Evolutionary conservation across 2,329 filamentous ascomycete species (phyloP).

Genomic region (Furcasterigmium furcatum): DNA sequence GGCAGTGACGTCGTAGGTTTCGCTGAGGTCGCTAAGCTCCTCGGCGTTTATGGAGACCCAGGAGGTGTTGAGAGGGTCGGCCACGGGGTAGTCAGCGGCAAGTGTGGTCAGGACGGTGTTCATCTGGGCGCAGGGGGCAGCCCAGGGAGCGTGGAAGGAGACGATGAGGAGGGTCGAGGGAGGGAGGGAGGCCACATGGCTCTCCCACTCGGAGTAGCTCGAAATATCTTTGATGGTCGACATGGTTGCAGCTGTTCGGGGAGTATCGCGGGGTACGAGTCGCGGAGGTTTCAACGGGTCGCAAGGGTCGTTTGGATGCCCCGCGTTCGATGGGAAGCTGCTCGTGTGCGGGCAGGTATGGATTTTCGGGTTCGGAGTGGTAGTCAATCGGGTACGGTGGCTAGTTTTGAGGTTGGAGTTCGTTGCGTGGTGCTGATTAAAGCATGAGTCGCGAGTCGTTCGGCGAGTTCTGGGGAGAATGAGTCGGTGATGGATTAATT

Average conservation of each 20-base stretch:
- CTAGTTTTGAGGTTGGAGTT: neutral
- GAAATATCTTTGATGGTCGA: conserved; percentile 76
- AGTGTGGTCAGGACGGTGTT: conserved; percentile 79
- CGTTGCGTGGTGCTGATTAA: neutral
- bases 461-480: neutral
- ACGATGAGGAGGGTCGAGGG: conserved; percentile 73
- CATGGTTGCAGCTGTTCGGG: conserved; percentile 43
- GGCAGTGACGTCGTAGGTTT: conserved; percentile 89
- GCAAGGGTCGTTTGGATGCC: neutral
- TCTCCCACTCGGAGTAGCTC: conserved; percentile 69
- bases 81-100: conserved; percentile 76
- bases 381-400: neutral
- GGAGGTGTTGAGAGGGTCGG: conserved; percentile 62
- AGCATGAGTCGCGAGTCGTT: neutral
- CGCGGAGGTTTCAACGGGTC: neutral
- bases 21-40: conserved; percentile 86
- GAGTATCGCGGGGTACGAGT: neutral
- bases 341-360: neutral
- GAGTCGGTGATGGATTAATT: neutral
- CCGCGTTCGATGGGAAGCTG: neutral
- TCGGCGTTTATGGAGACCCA: conserved; percentile 95
- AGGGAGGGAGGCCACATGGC: conserved; percentile 63
- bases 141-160: conserved; percentile 97
- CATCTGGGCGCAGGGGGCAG: conserved; percentile 94
- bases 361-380: neutral